Percentiles rank a stretch among this genome's conserved stretches.
Conservation (phyloP, 306 rosid species). For the Cicer cuneatum region DNA sequence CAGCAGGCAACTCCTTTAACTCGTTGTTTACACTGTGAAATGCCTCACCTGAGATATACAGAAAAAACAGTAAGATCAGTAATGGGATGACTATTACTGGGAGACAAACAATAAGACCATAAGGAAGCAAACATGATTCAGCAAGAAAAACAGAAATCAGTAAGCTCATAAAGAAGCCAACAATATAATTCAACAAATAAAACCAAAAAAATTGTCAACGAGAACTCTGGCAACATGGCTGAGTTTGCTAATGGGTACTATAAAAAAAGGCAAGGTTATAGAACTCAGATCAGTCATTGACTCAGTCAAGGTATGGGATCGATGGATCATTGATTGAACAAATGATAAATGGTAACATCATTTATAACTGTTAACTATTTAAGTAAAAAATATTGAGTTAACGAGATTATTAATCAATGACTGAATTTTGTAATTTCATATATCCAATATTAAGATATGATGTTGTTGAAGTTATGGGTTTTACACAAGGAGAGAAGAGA, state of each 20-base stretch:
- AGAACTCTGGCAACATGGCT: not conserved
- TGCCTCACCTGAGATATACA: slow-evolving; percentile 67
- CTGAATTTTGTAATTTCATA: not conserved
- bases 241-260: not conserved
- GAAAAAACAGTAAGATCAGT: slow-evolving; percentile 16
- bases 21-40: slow-evolving; percentile 80
- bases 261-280: not conserved
- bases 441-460: not conserved
- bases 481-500: not conserved
- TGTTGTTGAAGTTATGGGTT: not conserved
- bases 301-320: not conserved
- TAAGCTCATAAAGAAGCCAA: slow-evolving; percentile 34
- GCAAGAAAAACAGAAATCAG: not conserved
- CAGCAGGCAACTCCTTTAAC: slow-evolving; percentile 81
- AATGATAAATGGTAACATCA: not conserved
- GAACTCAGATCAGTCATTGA: not conserved
- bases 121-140: not conserved
- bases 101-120: not conserved
- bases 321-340: not conserved
- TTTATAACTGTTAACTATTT: not conserved
- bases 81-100: not conserved
- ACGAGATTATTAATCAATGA: not conserved
- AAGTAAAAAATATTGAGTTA: not conserved
- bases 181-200: slow-evolving; percentile 19
- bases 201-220: slow-evolving; percentile 3